A percentile compares a stretch with the other conserved stretches of the same genome.
These are phyloP conservation scores for Wickerhamiella kurtzmanii DNA, from an alignment of 805 yeast genomes.

Conservation along the genomic window DNA sequence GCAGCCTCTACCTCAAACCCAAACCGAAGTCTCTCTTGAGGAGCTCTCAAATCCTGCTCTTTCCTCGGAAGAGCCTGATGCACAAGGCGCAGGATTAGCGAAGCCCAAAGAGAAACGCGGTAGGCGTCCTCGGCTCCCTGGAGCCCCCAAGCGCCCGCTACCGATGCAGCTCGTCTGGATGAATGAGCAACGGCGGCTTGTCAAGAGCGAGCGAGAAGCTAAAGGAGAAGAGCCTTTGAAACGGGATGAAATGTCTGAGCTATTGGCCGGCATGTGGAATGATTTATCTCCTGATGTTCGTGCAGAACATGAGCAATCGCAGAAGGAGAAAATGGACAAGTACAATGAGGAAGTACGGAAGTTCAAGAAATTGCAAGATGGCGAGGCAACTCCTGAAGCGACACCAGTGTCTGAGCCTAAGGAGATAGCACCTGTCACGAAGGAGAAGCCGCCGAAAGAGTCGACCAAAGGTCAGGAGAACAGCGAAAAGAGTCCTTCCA, in stretches of 20 bases:
- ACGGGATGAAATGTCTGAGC: slow-evolving; percentile 66
- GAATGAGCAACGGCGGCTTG: slow-evolving; percentile 54
- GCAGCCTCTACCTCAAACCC: no score
- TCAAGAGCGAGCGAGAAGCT: slow-evolving; percentile 53
- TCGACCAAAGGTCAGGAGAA: no score
- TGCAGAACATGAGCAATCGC: slow-evolving; percentile 50
- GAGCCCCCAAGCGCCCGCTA: slow-evolving; percentile 90
- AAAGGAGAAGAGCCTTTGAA: slow-evolving; percentile 49
- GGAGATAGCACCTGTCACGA: no score
- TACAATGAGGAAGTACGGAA: slow-evolving; percentile 37
- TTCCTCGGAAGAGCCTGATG: slow-evolving; percentile 2
- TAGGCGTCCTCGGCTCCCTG: slow-evolving; percentile 63
- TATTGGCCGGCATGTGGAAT: slow-evolving; percentile 71
- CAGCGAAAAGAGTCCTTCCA: neutral
- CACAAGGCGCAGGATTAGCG: slow-evolving; percentile 16
- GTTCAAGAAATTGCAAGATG: neutral
- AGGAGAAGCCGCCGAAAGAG: no score
- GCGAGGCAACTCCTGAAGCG: slow-evolving; percentile 5
- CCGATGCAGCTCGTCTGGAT: slow-evolving; percentile 76
- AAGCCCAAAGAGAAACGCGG: slow-evolving; percentile 28
- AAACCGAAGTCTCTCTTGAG: no score
- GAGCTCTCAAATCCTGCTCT: slow-evolving; percentile 6
- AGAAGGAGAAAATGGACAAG: slow-evolving; percentile 31
- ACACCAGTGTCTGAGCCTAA: no score
- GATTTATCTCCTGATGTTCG: slow-evolving; percentile 56